Percentiles rank a stretch among this genome's conserved stretches.
phyloP scores from a whole-genome alignment of 345 rosid genomes.

The Balakata baccata region DNA sequence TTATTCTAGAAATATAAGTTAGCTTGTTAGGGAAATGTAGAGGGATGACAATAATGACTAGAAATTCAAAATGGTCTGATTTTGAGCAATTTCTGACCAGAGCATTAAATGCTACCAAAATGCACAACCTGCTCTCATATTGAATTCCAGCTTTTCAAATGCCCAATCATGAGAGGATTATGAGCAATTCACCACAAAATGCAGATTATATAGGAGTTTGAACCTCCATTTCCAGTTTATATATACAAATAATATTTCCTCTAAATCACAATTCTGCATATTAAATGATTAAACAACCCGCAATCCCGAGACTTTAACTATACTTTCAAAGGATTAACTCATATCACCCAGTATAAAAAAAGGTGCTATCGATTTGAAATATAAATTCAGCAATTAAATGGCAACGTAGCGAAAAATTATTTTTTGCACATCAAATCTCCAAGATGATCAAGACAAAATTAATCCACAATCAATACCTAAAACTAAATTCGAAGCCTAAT shows the following conservation, averaged over 20 bases:
- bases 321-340: neutral
- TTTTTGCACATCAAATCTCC: neutral
- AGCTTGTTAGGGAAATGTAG: too few relatives aligned
- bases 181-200: neutral
- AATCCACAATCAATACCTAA: neutral
- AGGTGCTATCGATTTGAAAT: neutral
- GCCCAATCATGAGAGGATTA: neutral
- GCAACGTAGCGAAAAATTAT: neutral
- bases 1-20: neutral
- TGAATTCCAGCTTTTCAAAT: neutral
- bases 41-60: neutral
- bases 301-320: too few relatives aligned
- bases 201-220: neutral
- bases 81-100: neutral
- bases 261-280: too few relatives aligned
- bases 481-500: neutral
- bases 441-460: neutral
- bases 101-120: neutral
- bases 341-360: neutral
- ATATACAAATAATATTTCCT: too few relatives aligned
- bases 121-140: neutral
- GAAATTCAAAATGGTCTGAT: neutral
- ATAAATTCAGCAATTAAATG: neutral
- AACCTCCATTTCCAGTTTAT: neutral
- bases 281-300: too few relatives aligned